These are phyloP conservation scores for Knoxia roxburghii DNA, from an alignment of 257 asterid genomes.

Conservation along the genomic window DNA sequence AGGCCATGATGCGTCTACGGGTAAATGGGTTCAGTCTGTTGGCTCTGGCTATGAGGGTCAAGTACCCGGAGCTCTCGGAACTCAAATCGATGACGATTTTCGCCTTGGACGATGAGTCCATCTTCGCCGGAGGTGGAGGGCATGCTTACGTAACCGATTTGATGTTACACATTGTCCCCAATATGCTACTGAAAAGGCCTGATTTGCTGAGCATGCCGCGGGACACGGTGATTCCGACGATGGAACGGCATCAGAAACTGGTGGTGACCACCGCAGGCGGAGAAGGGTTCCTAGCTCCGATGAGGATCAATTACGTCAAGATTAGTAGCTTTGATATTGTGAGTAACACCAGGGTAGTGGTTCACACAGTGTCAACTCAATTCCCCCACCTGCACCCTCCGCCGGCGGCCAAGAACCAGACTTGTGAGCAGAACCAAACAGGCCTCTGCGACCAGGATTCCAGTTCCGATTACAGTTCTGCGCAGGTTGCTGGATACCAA, in stretches of 20 bases:
- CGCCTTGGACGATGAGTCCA: conserved; percentile 60
- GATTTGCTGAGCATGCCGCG: conserved; percentile 38
- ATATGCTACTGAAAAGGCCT: conserved; percentile 40
- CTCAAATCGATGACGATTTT: conserved; percentile 56
- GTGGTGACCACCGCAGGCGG: conserved; percentile 63
- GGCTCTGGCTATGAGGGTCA: conserved; percentile 58
- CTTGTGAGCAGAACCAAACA: neutral
- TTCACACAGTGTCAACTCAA: conserved; percentile 58
- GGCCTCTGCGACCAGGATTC: neutral
- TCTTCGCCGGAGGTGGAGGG: conserved; percentile 53
- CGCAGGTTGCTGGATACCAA: neutral
- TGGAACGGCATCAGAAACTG: conserved; percentile 47
- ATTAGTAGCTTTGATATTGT: conserved; percentile 49
- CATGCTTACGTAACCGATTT: conserved; percentile 51
- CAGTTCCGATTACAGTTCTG: conserved; percentile 1
- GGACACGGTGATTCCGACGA: conserved; percentile 46
- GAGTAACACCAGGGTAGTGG: conserved; percentile 50
- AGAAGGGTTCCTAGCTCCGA: conserved; percentile 49
- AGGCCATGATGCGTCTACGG: conserved; percentile 56
- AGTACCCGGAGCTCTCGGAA: conserved; percentile 41
- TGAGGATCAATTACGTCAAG: conserved; percentile 63
- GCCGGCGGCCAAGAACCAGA: conserved; percentile 9
- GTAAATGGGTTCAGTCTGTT: conserved; percentile 47
- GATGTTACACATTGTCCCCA: conserved; percentile 61
- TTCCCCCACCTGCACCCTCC: conserved; percentile 33